Base-by-base conservation (phyloP, 805 yeast species). In the Aciculoconidium aculeatum region DNA sequence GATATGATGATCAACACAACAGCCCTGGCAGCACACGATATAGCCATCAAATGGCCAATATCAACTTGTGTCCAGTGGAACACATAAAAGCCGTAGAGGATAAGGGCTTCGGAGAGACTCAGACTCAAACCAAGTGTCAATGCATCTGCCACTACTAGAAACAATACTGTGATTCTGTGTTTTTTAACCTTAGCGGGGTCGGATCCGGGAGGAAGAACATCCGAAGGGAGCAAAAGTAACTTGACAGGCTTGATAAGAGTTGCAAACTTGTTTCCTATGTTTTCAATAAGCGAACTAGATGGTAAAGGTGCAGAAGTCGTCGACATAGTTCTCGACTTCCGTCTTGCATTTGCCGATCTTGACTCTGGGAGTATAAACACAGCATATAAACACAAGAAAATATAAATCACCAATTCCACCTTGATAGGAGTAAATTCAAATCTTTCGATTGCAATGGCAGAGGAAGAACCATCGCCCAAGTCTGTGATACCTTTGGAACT, bases 291-390 rank as follows among this genome's bases (percentile, higher is more conserved):
- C n/a, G n/a, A n/a, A n/a, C n/a, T n/a, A 26, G 21, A 31, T 18
- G 23, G 25, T 31, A 13, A 31, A 8, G 8, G 27, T 11, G 27
- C 17, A 11, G 31, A 32, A 4, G 58, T 45, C 6, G 34, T 37
- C 7, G 64, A 56, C 40, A 43, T 40, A 1, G 65, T 49, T 34
- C 80, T 66, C 0, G 85, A 70, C 45, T 70, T 70, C 21, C 49
- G 47, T 42, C 77, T 61, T 3, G 82, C 71, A 28, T 65, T 61
- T 17, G 49, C 44, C 10, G 82, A 72, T 39, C 90, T 64, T 5
- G 87, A 76, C 47, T 82, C 94, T 2, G 77, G 76, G 10, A 81
- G 47, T 2, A 72, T 45, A 25, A 59, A 41, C 14, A 45, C 25
- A 4, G 45, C 34, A 32, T 52, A 55, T 9, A 54, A 7, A 2